Conservation (phyloP, 352 stramenopile species). For the Globisporangium orthogonon region DNA sequence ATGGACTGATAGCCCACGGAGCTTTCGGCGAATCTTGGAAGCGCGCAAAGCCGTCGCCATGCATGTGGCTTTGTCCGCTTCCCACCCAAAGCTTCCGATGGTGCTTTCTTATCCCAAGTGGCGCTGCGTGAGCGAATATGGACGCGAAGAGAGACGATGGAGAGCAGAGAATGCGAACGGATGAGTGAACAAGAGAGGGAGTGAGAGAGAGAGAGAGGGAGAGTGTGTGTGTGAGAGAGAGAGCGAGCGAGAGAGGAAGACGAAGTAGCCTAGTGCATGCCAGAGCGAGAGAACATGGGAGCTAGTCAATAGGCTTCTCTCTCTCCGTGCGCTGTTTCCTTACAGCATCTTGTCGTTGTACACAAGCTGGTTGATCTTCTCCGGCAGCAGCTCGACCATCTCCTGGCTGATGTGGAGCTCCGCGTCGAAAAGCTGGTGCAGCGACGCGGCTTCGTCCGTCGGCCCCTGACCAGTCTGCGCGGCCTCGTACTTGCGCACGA, state of each 20-base stretch:
- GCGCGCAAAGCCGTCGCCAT: slow-evolving; percentile 5
- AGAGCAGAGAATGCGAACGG: background rate
- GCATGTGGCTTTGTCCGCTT: slow-evolving; percentile 6
- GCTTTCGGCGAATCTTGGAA: slow-evolving; percentile 9
- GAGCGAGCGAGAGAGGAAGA: background rate
- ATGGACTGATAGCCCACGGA: background rate
- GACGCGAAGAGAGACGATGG: background rate
- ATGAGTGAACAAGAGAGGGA: background rate
- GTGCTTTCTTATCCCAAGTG: too few species aligned
- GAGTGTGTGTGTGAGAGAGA: background rate
- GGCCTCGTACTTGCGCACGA: slow-evolving; percentile 32
- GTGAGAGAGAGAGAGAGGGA: background rate
- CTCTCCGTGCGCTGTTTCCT: background rate
- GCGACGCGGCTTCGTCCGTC: slow-evolving; percentile 11
- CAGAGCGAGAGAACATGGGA: background rate
- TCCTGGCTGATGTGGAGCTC: slow-evolving; percentile 57
- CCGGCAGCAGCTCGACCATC: slow-evolving; percentile 55
- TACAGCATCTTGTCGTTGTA: slow-evolving; percentile 49
- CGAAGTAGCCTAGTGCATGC: background rate
- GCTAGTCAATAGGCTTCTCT: background rate
- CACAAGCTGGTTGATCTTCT: slow-evolving; percentile 78
- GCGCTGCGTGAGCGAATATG: background rate
- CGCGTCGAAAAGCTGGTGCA: slow-evolving; percentile 34
- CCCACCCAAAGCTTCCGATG: slow-evolving; percentile 3
- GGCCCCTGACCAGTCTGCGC: slow-evolving; percentile 5